Evolutionary conservation across 495 filamentous ascomycete genomes (phyloP).

Genomic region (Immersiella caudata): DNA sequence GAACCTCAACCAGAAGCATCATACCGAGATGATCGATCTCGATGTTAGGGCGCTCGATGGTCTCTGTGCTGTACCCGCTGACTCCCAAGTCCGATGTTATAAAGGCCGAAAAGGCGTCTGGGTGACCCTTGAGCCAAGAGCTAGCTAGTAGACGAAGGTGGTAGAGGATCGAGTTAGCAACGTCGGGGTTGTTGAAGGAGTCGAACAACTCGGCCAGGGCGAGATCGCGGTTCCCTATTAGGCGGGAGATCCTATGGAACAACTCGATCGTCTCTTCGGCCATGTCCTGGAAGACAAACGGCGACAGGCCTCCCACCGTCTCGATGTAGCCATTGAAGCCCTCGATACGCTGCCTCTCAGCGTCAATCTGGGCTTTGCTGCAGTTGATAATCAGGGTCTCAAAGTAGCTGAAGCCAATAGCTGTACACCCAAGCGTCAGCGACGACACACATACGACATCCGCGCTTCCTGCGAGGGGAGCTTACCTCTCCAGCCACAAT

Average conservation of each 20-base stretch:
- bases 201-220: conserved; percentile 63
- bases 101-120: conserved; percentile 69
- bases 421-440: conserved; percentile 49
- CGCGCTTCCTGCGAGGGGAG: conserved; percentile 13
- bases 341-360: conserved; percentile 71
- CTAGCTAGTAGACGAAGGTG: conserved; percentile 75
- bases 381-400: conserved; percentile 73
- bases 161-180: conserved; percentile 72
- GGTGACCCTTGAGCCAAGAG: conserved; percentile 80
- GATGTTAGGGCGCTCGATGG: conserved; percentile 71
- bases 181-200: conserved; percentile 73
- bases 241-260: conserved; percentile 60
- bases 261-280: conserved; percentile 72
- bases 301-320: conserved; percentile 65
- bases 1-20: conserved; percentile 71
- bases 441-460: not conserved
- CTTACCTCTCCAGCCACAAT: conserved; percentile 97
- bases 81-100: conserved; percentile 58
- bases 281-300: conserved; percentile 79
- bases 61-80: conserved; percentile 67
- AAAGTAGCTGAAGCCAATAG: conserved; percentile 90
- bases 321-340: conserved; percentile 69
- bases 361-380: conserved; percentile 63
- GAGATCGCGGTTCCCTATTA: conserved; percentile 57
- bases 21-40: conserved; percentile 92